These are phyloP conservation scores for Chiua sp. DNA, from an alignment of 1,284 basidiomycete species.

Conservation along the genomic window DNA sequence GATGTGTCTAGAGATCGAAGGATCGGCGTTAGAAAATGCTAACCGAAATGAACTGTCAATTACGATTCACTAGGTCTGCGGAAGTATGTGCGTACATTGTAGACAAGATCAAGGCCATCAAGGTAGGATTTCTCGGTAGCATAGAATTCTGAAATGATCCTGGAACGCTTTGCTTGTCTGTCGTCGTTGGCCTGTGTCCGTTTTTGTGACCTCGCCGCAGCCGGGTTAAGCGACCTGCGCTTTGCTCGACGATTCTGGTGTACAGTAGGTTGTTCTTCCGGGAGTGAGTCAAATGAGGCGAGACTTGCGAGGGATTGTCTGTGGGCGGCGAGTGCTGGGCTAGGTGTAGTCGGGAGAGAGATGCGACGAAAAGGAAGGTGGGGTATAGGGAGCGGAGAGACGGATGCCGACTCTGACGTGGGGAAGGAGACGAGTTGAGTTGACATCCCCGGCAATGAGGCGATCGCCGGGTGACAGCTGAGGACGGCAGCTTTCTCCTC, in stretches of 20 bases:
- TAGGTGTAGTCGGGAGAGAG: constrained; percentile 69
- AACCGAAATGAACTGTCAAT: constrained; percentile 9
- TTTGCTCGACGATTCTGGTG: constrained; percentile 31
- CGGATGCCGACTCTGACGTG: constrained; percentile 30
- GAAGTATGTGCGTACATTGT: constrained; percentile 60
- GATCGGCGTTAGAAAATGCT: constrained; percentile 83
- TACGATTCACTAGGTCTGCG: not conserved
- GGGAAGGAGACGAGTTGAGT: constrained; percentile 32
- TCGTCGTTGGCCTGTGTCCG: constrained; percentile 43
- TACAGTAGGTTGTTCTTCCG: constrained; percentile 46
- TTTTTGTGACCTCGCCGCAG: constrained; percentile 24
- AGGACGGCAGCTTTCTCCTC: constrained; percentile 4
- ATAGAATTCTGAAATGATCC: constrained; percentile 76
- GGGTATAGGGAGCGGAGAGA: constrained; percentile 36
- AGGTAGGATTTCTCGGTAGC: constrained; percentile 84
- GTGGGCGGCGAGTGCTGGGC: constrained; percentile 44
- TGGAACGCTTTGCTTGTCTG: constrained; percentile 52
- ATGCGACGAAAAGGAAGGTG: constrained; percentile 77
- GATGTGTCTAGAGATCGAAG: constrained; percentile 70
- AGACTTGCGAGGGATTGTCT: constrained; percentile 71
- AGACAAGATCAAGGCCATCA: constrained; percentile 79
- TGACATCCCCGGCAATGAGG: constrained; percentile 23
- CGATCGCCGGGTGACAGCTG: constrained; percentile 15
- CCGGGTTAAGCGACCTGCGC: constrained; percentile 40
- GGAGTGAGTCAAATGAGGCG: constrained; percentile 69